A percentile compares a stretch with the other conserved stretches of the same genome.
Conservation (phyloP, 495 filamentous ascomycete species). For the Aeminium ludgeri region DNA sequence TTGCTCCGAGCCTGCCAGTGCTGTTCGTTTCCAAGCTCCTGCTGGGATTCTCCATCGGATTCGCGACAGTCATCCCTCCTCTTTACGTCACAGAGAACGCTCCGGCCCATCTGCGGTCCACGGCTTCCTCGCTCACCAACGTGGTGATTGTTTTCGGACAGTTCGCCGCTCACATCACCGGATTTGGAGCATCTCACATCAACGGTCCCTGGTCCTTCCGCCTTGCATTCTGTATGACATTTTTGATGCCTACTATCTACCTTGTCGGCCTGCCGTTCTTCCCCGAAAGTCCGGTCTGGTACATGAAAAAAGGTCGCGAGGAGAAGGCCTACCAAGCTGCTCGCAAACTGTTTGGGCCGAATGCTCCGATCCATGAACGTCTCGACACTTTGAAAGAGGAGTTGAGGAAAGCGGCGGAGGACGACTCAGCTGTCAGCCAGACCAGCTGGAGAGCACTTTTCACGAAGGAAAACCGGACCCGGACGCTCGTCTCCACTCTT, state of each 20-base stretch:
- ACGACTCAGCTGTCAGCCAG: background rate
- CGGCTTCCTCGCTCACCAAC: slow-evolving; percentile 1
- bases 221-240: background rate
- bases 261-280: slow-evolving; percentile 4
- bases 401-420: background rate
- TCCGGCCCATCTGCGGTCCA: background rate
- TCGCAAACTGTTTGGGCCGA: background rate
- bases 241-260: background rate
- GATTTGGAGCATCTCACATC: background rate
- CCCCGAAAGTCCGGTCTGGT: slow-evolving; percentile 6
- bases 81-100: slow-evolving; percentile 2
- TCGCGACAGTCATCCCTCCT: background rate
- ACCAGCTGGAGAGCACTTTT: slow-evolving; percentile 3
- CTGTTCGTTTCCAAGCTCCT: slow-evolving; percentile 1
- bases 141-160: background rate
- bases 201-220: background rate
- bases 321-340: background rate
- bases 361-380: background rate
- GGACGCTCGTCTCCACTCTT: background rate
- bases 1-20: background rate
- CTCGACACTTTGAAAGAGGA: background rate
- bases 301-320: slow-evolving; percentile 1
- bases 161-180: background rate
- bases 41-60: background rate
- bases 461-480: background rate